These are phyloP conservation scores for Lipomyces sp. DNA, from an alignment of 805 yeast species.

Conservation along the genomic window DNA sequence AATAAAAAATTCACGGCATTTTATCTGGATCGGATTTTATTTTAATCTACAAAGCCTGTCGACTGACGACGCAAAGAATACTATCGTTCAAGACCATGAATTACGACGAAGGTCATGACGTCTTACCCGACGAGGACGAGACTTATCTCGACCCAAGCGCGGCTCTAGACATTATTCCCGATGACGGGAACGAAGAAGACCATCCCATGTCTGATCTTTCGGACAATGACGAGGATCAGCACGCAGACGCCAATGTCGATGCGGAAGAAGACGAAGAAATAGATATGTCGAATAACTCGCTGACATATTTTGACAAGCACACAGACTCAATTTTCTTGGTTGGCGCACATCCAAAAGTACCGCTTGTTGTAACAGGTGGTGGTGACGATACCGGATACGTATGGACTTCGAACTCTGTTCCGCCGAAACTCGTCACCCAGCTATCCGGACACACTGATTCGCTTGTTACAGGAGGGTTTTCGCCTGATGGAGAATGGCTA, in stretches of 20 bases:
- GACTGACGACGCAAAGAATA: too few species aligned
- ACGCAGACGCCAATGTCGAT: constrained; percentile 49
- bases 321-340: constrained; percentile 83
- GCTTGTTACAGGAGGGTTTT: constrained; percentile 81
- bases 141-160: constrained; percentile 35
- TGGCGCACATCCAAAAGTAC: constrained; percentile 82
- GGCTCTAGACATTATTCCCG: constrained; percentile 39
- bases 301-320: constrained; percentile 87
- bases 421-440: constrained; percentile 78
- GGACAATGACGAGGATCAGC: constrained; percentile 46
- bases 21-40: not conserved
- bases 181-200: constrained; percentile 51
- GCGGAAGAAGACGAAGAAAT: constrained; percentile 59
- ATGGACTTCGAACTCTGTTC: constrained; percentile 90
- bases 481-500: constrained; percentile 77
- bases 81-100: not conserved
- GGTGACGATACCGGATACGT: constrained; percentile 88
- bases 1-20: too few species aligned
- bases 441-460: constrained; percentile 85
- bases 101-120: not conserved
- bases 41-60: too few species aligned
- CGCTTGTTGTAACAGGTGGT: constrained; percentile 88
- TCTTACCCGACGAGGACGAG: constrained; percentile 12
- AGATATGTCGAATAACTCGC: constrained; percentile 88
- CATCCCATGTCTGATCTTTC: constrained; percentile 46